phyloP scores from a whole-genome alignment of 495 filamentous ascomycete species.

The Daldinia grandis region DNA sequence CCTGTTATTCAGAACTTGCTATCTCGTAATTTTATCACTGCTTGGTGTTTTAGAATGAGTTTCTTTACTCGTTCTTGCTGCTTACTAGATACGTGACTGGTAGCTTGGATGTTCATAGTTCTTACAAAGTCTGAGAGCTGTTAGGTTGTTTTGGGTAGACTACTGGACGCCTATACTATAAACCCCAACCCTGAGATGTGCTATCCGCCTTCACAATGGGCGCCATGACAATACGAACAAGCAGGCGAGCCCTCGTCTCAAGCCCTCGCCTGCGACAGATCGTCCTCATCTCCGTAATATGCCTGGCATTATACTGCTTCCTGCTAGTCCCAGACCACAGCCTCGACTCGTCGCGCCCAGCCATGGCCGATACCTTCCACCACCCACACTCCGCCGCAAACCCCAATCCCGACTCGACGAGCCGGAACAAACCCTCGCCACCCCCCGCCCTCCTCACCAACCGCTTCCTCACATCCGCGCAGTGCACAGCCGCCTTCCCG shows the following conservation, averaged over 20 bases:
- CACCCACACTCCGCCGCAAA: constrained; percentile 6
- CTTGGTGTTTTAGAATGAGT: neutral
- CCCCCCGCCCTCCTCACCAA: constrained; percentile 48
- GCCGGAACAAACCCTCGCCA: neutral
- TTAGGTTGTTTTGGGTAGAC: neutral
- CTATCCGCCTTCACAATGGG: constrained; percentile 6
- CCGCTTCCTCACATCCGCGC: constrained; percentile 50
- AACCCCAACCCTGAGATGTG: constrained; percentile 18
- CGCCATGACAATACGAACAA: constrained; percentile 24
- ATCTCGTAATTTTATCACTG: neutral
- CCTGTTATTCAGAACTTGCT: constrained; percentile 9
- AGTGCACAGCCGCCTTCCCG: constrained; percentile 57
- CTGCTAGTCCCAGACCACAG: constrained; percentile 45
- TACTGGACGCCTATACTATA: neutral
- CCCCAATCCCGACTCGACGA: neutral
- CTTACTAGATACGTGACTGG: neutral
- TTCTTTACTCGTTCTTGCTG: neutral
- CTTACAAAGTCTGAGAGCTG: neutral
- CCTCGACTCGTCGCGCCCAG: constrained; percentile 36
- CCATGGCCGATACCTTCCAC: constrained; percentile 23
- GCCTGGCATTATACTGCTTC: constrained; percentile 50
- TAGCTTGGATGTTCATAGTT: neutral
- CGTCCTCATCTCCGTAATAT: constrained; percentile 40
- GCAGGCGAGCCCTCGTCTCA: constrained; percentile 5
- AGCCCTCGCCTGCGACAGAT: constrained; percentile 48